Percentiles rank a stretch among this genome's conserved stretches.
Conservation (phyloP, 371 early-diverging fungal species). For the Batkoa obscura region DNA sequence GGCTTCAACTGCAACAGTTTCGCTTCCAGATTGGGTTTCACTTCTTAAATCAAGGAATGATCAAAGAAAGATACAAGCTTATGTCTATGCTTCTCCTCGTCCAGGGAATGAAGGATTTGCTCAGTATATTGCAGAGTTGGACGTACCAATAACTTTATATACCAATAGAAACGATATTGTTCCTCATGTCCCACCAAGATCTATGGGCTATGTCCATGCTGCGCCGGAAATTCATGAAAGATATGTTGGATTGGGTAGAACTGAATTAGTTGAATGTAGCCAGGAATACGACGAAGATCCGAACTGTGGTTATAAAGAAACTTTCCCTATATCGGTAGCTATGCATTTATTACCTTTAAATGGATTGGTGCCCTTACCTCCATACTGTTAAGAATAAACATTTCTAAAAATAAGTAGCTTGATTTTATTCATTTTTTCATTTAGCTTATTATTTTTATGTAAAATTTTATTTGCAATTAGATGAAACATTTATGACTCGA, state of each 20-base stretch:
- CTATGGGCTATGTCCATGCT: neutral
- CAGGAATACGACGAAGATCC: constrained; percentile 4
- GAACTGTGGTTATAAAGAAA: neutral
- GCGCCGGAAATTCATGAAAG: neutral
- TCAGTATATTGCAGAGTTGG: neutral
- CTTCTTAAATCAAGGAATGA: neutral
- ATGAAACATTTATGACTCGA: too few relatives aligned
- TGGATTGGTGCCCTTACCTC: neutral
- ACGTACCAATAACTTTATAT: neutral
- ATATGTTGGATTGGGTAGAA: neutral
- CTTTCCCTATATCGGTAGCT: neutral
- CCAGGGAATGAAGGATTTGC: neutral
- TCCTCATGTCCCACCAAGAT: neutral
- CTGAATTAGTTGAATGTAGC: neutral
- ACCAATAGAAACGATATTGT: neutral
- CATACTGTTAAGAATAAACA: neutral
- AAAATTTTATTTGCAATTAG: too few relatives aligned
- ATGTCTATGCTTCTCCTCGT: neutral
- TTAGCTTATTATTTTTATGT: too few relatives aligned
- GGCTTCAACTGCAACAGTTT: neutral
- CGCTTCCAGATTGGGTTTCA: neutral
- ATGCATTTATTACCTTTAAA: neutral
- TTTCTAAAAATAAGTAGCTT: too few relatives aligned
- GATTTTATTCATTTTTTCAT: too few relatives aligned
- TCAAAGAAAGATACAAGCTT: neutral